Base-by-base conservation (phyloP, 2,329 filamentous ascomycete species). In the Cercospora berteroae region DNA sequence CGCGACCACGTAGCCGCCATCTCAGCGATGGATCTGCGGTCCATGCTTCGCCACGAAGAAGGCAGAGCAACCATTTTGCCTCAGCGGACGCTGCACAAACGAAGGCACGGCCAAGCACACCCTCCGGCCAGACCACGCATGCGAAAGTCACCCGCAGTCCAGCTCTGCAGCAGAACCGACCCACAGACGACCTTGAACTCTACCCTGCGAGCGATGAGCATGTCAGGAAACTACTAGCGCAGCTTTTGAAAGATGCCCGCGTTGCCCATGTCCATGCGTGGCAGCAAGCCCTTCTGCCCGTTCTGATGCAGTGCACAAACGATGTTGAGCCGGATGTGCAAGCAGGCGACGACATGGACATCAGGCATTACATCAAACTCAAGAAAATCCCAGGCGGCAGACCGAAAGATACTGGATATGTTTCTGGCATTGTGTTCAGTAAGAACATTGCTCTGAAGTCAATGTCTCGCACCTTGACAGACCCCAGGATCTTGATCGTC, bases 391-490 rank as follows among this genome's bases (percentile, higher is more conserved):
- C 94, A 0, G 94, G 95, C 16, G 94, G 94, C 16, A 90, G 87
- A 70, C 94, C 94, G 18, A 89, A 92, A 25, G 94, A 99, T 79
- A 98, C 94, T 6, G 89, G 90, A n/a, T 99, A 99, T 78, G 90
- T 98, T 16, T 97, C 95, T 9, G 96, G 95, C 0, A 90, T 99
- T 8, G 94, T 99, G 1, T 99, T 99, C 78, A 95, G 93, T 12
- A 99, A 99, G 78, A 99, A 99, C 71, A 83, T 99, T 60, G 95
- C 96, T 0, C 82, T 98, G 62, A 99, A 99, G 78, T 96, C 91
- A 79, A 99, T 99, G 95, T 90, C 92, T 18, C 88, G 95, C 66
- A 92, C 88, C 70, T 95, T 98, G 69, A 80, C 85, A 12, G 90
- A 92, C 64, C 95, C 95, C 3, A 89, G 93, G 33, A 95, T 99